Base-by-base conservation (phyloP, 805 yeast genomes). In the Sugiyamaella qingdaonensis region DNA sequence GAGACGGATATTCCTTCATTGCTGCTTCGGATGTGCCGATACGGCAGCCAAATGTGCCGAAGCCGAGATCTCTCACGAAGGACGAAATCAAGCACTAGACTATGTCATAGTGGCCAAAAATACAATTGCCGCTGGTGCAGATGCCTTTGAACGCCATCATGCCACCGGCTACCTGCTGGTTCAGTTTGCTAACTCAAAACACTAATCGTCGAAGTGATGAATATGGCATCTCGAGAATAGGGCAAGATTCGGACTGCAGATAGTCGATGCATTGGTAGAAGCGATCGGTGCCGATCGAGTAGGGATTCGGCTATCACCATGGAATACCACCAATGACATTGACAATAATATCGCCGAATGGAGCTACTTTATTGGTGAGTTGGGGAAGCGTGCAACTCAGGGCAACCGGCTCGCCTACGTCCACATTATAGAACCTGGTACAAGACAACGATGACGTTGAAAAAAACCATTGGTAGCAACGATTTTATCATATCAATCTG, bases 141-240 rank as follows among this genome's bases (percentile, higher is more conserved):
- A 85, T 65, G 82, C 84, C 58, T 78, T 85, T 41, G 88, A 82
- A 61, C 70, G 84, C 56, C 87, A 84, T 65, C 74, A 72, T 31
- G 88, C 89, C 27, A 80, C 82, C 63, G 87, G 87, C 1, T 81
- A 78, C 59, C 66, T 82, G 39, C 57, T 78, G 42, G 73, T 74
- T 58, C 72, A 74, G 54, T 82, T 84, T 60, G n/a, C 59, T 78
- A 34, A 71, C 78, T 33, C 65, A 68, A 1, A 58, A 64, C 13
- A 65, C 77, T 32, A 82, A 84, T 62, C 59, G 69, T 53, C 72
- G 88, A 62, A 78, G 79, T 1, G 88, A 83, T 62, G 70, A 77
- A 58, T 83, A 81, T 59, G 88, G 87, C 86, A n/a, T 68, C 77
- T 82, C 47, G 84, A 78, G 59, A 81, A 81, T 64, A 74, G 87